phyloP scores from a whole-genome alignment of 1,284 basidiomycete genomes.

The Ceratobasidium sp. region DNA sequence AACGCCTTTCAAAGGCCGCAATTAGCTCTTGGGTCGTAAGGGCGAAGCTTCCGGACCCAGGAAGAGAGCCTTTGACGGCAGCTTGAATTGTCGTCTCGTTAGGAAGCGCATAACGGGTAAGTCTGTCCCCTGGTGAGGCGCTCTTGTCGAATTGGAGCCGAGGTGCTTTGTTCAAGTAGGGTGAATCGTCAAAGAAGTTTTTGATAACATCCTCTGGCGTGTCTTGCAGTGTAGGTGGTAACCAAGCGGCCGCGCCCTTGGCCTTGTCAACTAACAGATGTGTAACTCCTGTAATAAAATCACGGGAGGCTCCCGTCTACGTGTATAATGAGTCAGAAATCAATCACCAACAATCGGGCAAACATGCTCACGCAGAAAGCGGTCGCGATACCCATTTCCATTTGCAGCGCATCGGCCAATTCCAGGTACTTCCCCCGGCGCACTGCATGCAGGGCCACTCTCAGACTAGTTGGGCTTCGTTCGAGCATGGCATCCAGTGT shows the following conservation, averaged over 20 bases:
- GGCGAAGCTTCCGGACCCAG: conserved; percentile 62
- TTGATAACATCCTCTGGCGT: conserved; percentile 58
- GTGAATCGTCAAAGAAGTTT: conserved; percentile 66
- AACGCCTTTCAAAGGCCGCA: conserved; percentile 57
- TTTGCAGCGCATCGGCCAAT: conserved; percentile 73
- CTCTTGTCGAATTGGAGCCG: conserved; percentile 51
- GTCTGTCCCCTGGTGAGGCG: not conserved
- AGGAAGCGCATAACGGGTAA: conserved; percentile 64
- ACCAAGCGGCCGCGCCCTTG: conserved; percentile 66
- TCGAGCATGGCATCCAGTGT: conserved; percentile 69
- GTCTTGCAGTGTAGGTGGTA: conserved; percentile 67
- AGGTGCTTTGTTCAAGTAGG: conserved; percentile 58
- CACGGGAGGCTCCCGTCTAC: conserved; percentile 75
- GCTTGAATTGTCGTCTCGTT: conserved; percentile 69
- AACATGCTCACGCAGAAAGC: conserved; percentile 73
- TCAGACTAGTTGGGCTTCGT: conserved; percentile 89
- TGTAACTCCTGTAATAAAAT: conserved; percentile 83
- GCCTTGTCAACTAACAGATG: conserved; percentile 74
- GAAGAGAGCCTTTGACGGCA: conserved; percentile 63
- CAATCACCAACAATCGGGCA: conserved; percentile 25
- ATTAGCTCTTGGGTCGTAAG: conserved; percentile 67
- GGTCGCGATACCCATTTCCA: conserved; percentile 81
- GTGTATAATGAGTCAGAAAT: conserved; percentile 5
- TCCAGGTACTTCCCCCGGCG: conserved; percentile 68
- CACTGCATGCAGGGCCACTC: conserved; percentile 81